Evolutionary conservation across 2,329 filamentous ascomycete genomes (phyloP).

Genomic region (Sporothrix protearum): DNA sequence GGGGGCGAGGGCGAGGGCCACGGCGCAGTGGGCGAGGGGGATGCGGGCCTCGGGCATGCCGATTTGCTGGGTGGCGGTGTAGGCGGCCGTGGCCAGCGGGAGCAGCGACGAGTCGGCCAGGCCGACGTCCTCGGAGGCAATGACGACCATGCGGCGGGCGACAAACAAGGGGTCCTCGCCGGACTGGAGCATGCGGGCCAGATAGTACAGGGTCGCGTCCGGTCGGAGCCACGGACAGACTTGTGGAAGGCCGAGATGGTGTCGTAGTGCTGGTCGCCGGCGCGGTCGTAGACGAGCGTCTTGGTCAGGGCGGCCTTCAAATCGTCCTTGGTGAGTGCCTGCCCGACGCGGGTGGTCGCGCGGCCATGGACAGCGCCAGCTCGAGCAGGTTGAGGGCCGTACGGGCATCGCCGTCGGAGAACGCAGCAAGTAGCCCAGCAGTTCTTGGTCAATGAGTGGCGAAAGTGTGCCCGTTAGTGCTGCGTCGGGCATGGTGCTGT

Average conservation of each 20-base stretch:
- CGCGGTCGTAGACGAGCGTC: slow-evolving; percentile 90
- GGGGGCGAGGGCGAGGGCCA: slow-evolving; percentile 73
- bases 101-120: slow-evolving; percentile 83
- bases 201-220: slow-evolving; percentile 88
- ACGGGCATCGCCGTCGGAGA: slow-evolving; percentile 87
- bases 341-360: slow-evolving; percentile 26
- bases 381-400: slow-evolving; percentile 91
- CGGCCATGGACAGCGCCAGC: slow-evolving; percentile 73
- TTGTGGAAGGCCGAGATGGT: slow-evolving; percentile 98
- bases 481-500: neutral
- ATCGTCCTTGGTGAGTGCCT: slow-evolving; percentile 65
- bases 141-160: slow-evolving; percentile 87
- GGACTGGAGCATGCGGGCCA: slow-evolving; percentile 91
- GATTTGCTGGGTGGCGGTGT: slow-evolving; percentile 85
- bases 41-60: slow-evolving; percentile 95
- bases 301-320: slow-evolving; percentile 83
- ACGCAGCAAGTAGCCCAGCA: slow-evolving; percentile 78
- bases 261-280: slow-evolving; percentile 95
- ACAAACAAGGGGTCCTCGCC: slow-evolving; percentile 93
- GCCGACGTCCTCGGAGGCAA: slow-evolving; percentile 91
- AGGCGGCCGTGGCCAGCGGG: slow-evolving; percentile 77
- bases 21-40: slow-evolving; percentile 80
- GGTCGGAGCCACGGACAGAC: slow-evolving; percentile 82
- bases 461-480: slow-evolving; percentile 36
- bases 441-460: slow-evolving; percentile 68